Conservation (phyloP, 2,329 filamentous ascomycete genomes). For the Sporothrix pallida region DNA sequence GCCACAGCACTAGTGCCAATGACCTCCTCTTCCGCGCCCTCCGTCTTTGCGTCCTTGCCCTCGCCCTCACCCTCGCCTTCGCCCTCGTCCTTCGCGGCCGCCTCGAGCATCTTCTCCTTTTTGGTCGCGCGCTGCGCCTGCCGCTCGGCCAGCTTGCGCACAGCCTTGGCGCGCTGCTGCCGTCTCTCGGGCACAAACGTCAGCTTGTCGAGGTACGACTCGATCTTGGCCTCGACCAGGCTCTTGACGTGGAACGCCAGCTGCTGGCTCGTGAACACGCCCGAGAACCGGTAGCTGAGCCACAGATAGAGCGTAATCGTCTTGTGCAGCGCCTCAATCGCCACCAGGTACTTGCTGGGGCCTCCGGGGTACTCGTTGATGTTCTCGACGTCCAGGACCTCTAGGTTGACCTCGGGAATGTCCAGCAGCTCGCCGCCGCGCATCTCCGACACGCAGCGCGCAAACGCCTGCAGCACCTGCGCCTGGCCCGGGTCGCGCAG, state of each 20-base stretch:
- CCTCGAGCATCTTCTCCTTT: neutral
- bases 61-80: neutral
- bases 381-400: constrained; percentile 71
- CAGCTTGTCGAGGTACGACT: constrained; percentile 64
- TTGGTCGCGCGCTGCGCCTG: constrained; percentile 33
- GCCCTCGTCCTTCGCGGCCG: neutral
- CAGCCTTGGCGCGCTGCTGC: constrained; percentile 29
- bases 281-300: constrained; percentile 87
- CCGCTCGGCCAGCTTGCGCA: constrained; percentile 37
- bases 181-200: constrained; percentile 51
- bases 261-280: constrained; percentile 75
- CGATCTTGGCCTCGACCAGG: constrained; percentile 78
- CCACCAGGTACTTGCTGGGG: constrained; percentile 63
- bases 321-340: constrained; percentile 80
- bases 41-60: neutral
- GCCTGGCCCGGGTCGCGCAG: constrained; percentile 57
- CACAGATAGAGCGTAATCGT: constrained; percentile 85
- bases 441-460: constrained; percentile 71
- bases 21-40: neutral
- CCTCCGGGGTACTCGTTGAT: constrained; percentile 42
- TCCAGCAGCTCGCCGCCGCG: constrained; percentile 71
- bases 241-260: constrained; percentile 80
- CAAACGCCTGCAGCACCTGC: constrained; percentile 66
- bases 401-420: constrained; percentile 72
- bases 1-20: too few species aligned